Base-by-base conservation (phyloP, 345 rosid species). In the Balakata baccata region DNA sequence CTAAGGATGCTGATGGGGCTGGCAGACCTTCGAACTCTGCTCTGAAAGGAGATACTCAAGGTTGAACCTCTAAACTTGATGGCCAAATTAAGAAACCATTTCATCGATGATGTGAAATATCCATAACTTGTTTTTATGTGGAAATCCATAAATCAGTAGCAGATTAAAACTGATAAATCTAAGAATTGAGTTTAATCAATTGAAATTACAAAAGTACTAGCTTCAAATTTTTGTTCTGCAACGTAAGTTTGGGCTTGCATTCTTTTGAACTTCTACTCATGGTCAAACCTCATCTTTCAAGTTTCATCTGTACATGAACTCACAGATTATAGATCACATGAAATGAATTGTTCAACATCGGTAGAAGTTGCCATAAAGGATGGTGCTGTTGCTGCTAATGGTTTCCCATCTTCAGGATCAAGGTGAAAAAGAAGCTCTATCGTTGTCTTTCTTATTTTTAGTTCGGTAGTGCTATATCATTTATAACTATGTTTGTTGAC, bases 321-420 rank as follows among this genome's bases (percentile, higher is more conserved):
- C 68, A 63, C 77, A 81, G 89, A 74, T 74, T 75, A 85, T 73
- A 74, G 79, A 66, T 74, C 74, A 58, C 84, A 69, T 62, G 86
- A 86, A 72, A 76, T 23, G 23, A 80, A 64, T 63, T 57, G 17
- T 68, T 65, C 59, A 47, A 61, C 86, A 53, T 73, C 78, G 38
- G 81, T 79, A 71, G 86, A 86, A 77, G 85, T 64, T 66, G 77
- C 73, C 38, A 83, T 60, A 39, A 77, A 38, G 54, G 86, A 69
- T 3, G 81, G 75, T 70, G 68, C 69, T 53, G 68, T 75, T 64
- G 50, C 79, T 81, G 71, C 79, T n/a, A 86, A 87, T 72, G 88
- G 91, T 73, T 78, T 80, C 69, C 87, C 84, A n/a, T 74, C 87
- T 82, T 77, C 82, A 37, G 84, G 82, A 72, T 82, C 77, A 46